These are phyloP conservation scores for Populus hybrid DNA, from an alignment of 441 rosid genomes.

Conservation along the genomic window DNA sequence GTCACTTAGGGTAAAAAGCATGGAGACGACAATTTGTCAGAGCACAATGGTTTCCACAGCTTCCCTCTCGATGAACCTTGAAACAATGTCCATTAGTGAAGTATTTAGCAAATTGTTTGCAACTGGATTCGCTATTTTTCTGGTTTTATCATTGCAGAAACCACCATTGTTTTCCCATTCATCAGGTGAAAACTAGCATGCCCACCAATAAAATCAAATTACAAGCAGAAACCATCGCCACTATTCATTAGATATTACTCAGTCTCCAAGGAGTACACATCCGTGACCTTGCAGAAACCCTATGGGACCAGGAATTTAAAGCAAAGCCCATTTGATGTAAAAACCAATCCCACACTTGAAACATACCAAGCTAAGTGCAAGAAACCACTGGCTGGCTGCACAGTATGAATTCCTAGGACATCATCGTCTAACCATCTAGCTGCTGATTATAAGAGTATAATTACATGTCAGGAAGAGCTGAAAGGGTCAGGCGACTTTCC, in stretches of 20 bases:
- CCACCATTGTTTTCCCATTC: no score
- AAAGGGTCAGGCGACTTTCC: slow-evolving; percentile 39
- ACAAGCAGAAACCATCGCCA: not conserved
- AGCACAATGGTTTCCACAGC: no score
- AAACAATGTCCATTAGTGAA: no score
- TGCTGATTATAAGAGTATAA: slow-evolving; percentile 28
- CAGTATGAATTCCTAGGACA: slow-evolving; percentile 12
- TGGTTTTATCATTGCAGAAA: no score
- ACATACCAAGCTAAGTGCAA: slow-evolving; percentile 3
- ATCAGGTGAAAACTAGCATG: no score
- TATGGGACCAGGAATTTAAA: slow-evolving; percentile 1
- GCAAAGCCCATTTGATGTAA: slow-evolving; percentile 13
- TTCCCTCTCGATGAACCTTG: no score
- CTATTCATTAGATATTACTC: not conserved
- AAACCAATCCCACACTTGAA: slow-evolving; percentile 18
- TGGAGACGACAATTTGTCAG: no score
- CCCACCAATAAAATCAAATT: not conserved
- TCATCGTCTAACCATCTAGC: slow-evolving; percentile 4
- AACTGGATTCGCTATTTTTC: no score
- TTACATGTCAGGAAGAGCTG: slow-evolving; percentile 53
- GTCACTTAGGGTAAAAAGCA: no score
- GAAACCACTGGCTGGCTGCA: not conserved
- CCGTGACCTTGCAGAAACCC: not conserved
- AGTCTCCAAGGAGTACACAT: slow-evolving; percentile 3
- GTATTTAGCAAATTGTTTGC: no score